Evolutionary conservation across 768 basidiomycete species (phyloP), one percentile per base, ranked within the genome.

Genomic region (Leccinum ochraceum): DNA sequence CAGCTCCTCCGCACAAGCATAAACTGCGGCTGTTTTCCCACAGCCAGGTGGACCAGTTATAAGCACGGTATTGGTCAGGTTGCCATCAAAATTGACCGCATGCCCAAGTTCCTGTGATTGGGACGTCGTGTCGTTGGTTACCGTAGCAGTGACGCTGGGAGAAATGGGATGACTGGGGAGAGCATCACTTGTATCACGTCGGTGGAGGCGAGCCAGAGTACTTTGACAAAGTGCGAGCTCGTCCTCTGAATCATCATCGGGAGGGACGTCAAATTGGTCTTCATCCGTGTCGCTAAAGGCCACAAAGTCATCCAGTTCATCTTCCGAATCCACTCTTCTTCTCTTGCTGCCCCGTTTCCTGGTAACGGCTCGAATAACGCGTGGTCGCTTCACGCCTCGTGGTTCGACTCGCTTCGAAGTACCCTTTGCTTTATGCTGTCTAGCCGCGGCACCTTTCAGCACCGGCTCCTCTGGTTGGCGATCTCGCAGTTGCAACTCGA

Each of bases 11-110:
- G 95, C 94, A 69, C 94, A 95, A 0, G 96, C 95, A 74, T 97
- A 95, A 2, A 97, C 89, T 22, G 93, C 84, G 2, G 93, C 88
- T 6, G 94, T 95, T 77, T 99, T 99, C 34, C 97, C 97, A 56
- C 80, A 81, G 11, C 95, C 96, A 34, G 82, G 75, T 1, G 94
- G 94, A 1, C 97, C 97, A 48, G 78, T 71, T 44, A 99, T 81
- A 14, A 99, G 77, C 53, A 98, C 90, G 0, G 94, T 89, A 72
- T 98, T 98, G 53, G 88, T 87, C 36, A 98, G 79, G 53, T 80
- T 74, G 46, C 78, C 76, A 46, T 70, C 65, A 66, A 84, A 80
- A 52, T 67, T 65, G 2, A 39, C 37, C 37, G 58, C 59, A 32
- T 61, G 59, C 30, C 64, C 54, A 22, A 56, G 53, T 46, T 63